phyloP scores from a whole-genome alignment of 805 yeast genomes.

The Komagataella ulmi region DNA sequence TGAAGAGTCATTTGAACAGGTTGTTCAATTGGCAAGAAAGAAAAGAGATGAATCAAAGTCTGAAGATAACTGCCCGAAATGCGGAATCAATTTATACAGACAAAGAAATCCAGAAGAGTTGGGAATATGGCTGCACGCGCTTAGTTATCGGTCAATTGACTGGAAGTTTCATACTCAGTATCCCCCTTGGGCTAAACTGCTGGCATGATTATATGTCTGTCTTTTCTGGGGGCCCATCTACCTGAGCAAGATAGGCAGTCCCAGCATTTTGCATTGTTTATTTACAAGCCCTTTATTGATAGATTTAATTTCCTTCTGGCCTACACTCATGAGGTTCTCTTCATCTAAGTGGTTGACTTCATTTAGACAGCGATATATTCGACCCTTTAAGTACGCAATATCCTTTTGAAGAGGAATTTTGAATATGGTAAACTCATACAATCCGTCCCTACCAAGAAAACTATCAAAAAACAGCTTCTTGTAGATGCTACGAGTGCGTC shows the following conservation, averaged over 20 bases:
- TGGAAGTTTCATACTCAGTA: conserved; percentile 26
- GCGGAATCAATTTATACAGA: conserved; percentile 19
- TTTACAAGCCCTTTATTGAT: conserved; percentile 1
- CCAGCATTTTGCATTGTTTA: neutral
- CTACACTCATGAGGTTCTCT: conserved; percentile 2
- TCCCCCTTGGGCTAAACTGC: conserved; percentile 34
- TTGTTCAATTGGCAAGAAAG: neutral
- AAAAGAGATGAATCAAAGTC: neutral
- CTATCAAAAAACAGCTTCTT: conserved; percentile 9
- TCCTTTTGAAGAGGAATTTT: conserved; percentile 7
- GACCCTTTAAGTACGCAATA: conserved; percentile 4
- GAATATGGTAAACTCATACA: conserved; percentile 9
- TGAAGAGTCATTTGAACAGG: neutral
- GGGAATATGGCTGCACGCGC: conserved; percentile 36
- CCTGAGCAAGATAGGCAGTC: conserved; percentile 17
- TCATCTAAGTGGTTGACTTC: conserved; percentile 5
- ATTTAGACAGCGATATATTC: conserved; percentile 7
- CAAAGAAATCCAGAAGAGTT: conserved; percentile 16
- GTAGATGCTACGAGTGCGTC: conserved; percentile 1
- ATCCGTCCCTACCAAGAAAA: conserved; percentile 13
- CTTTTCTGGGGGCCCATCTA: neutral
- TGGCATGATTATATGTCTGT: too few relatives aligned
- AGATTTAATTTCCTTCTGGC: conserved; percentile 3
- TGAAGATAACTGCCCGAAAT: conserved; percentile 17
- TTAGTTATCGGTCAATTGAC: conserved; percentile 18